Percentiles rank a stretch among this genome's conserved stretches.
phyloP scores from a whole-genome alignment of 768 basidiomycete genomes.

The Hypholoma fasciculare region DNA sequence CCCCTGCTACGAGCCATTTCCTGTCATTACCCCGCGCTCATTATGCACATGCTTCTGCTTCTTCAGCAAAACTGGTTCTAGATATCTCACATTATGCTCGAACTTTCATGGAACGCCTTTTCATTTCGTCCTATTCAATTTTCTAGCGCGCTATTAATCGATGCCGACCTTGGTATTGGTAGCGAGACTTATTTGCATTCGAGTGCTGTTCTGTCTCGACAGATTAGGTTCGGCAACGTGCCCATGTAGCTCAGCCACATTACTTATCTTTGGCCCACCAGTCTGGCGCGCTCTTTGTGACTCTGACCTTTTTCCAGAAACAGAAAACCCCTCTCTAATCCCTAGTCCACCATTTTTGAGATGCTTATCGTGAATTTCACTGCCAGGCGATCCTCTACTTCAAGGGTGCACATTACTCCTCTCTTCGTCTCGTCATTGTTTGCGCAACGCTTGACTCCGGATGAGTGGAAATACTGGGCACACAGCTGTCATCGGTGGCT shows the following conservation, averaged over 20 bases:
- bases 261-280: conserved; percentile 11
- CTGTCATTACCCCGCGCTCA: conserved; percentile 10
- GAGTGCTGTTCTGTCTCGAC: background rate
- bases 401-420: background rate
- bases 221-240: conserved; percentile 23
- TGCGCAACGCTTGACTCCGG: background rate
- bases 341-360: conserved; percentile 1
- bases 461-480: background rate
- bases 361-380: background rate
- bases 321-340: conserved; percentile 4
- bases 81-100: conserved; percentile 4
- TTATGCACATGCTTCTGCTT: conserved; percentile 3
- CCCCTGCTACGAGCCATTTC: conserved; percentile 7
- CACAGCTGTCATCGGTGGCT: conserved; percentile 17
- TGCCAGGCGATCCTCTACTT: conserved; percentile 2
- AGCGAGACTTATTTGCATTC: background rate
- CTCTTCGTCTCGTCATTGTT: conserved; percentile 1
- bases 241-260: conserved; percentile 12
- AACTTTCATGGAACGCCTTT: conserved; percentile 3
- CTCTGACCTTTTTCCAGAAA: conserved; percentile 18
- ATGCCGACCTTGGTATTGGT: background rate
- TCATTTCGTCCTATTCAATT: conserved; percentile 4
- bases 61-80: background rate
- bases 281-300: conserved; percentile 11
- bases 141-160: conserved; percentile 4